Conservation (phyloP, 2,329 filamentous ascomycete genomes). For the Fusarium virguliforme region DNA sequence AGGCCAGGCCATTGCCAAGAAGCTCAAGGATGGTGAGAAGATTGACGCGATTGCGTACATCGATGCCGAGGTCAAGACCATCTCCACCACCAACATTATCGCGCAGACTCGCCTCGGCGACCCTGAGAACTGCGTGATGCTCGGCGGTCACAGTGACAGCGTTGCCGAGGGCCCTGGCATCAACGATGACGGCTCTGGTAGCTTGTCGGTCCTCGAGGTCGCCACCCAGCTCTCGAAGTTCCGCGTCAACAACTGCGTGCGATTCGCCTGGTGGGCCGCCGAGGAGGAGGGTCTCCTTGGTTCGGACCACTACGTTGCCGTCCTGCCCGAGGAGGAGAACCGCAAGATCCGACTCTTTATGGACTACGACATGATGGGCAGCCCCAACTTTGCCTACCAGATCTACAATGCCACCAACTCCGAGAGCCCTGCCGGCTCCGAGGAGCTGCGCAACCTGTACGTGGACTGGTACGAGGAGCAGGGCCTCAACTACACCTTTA, state of each 20-base stretch:
- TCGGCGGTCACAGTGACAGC: constrained; percentile 76
- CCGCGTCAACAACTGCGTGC: constrained; percentile 75
- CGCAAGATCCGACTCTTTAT: constrained; percentile 76
- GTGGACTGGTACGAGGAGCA: constrained; percentile 76
- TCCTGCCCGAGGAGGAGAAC: constrained; percentile 72
- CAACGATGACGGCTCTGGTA: constrained; percentile 84
- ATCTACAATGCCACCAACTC: constrained; percentile 82
- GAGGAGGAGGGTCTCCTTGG: constrained; percentile 78
- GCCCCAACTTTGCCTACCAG: constrained; percentile 76
- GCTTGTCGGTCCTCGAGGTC: constrained; percentile 73
- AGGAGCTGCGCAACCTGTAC: constrained; percentile 78
- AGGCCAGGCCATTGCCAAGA: constrained; percentile 70
- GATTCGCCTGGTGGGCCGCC: constrained; percentile 78
- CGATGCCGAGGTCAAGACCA: constrained; percentile 69
- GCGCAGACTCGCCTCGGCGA: constrained; percentile 75
- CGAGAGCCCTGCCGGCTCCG: constrained; percentile 79
- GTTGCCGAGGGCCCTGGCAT: constrained; percentile 78
- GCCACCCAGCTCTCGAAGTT: constrained; percentile 72
- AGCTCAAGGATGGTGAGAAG: constrained; percentile 66
- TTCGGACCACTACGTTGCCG: constrained; percentile 74
- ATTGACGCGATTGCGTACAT: constrained; percentile 73
- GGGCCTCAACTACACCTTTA: constrained; percentile 77
- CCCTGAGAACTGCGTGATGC: constrained; percentile 75
- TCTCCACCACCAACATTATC: constrained; percentile 73
- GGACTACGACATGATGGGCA: constrained; percentile 81